Conservation (phyloP, 257 asterid genomes). For the Jacaranda copaia region DNA sequence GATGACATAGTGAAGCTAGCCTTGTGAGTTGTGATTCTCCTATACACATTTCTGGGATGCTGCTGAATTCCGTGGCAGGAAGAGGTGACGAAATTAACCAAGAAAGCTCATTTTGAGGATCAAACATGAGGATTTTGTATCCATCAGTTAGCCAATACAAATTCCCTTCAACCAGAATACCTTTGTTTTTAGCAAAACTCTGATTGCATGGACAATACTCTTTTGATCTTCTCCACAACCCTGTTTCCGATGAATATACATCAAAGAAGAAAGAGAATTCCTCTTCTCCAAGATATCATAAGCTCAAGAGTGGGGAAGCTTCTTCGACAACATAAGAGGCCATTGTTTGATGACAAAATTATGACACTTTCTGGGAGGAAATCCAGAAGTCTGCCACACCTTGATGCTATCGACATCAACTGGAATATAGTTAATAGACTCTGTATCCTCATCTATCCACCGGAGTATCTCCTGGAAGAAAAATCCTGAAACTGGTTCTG, state of each 20-base stretch:
- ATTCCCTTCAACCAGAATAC: conserved; percentile 47
- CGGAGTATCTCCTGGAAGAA: conserved; percentile 64
- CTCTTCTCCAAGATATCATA: conserved; percentile 38
- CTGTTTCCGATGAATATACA: conserved; percentile 55
- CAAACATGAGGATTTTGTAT: conserved; percentile 61
- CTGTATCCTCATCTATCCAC: conserved; percentile 45
- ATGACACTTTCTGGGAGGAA: conserved; percentile 69
- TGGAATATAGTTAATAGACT: conserved; percentile 58
- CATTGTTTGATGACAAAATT: conserved; percentile 56
- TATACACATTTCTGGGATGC: conserved; percentile 59
- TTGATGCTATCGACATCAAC: conserved; percentile 17
- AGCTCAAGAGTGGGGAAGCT: conserved; percentile 47
- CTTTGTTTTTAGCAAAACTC: conserved; percentile 48
- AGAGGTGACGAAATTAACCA: conserved; percentile 58
- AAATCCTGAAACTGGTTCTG: conserved; percentile 58
- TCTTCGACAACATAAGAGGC: conserved; percentile 71
- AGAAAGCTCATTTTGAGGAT: conserved; percentile 54
- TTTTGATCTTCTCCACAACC: conserved; percentile 54
- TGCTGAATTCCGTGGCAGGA: conserved; percentile 42
- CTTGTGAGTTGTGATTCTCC: conserved; percentile 66
- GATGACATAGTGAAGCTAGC: conserved; percentile 48
- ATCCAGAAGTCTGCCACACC: conserved; percentile 33
- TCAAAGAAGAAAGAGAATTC: conserved; percentile 47
- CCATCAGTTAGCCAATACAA: conserved; percentile 73
- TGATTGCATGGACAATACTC: conserved; percentile 47